Conservation (phyloP, 257 asterid genomes). For the Plantago major region DNA sequence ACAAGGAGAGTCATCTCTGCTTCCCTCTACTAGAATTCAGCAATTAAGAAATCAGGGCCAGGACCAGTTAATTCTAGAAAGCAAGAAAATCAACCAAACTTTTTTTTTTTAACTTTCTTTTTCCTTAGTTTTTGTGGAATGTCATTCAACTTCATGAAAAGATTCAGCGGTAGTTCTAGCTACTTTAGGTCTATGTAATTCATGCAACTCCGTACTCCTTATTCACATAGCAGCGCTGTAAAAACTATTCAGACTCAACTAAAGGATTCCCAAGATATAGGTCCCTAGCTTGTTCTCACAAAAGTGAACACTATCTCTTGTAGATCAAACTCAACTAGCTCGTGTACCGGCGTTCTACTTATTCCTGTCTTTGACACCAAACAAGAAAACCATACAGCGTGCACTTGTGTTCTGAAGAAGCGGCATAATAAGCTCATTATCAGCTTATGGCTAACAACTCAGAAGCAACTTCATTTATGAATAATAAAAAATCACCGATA, state of each 20-base stretch:
- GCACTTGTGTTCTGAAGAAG: not conserved
- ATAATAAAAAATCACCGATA: not conserved
- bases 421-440: not conserved
- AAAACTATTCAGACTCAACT: not conserved
- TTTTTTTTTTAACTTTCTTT: not conserved
- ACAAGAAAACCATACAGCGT: not conserved
- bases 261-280: not conserved
- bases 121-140: not conserved
- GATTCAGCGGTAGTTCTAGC: too few relatives aligned
- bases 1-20: not conserved
- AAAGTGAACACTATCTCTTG: not conserved
- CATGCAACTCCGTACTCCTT: too few relatives aligned
- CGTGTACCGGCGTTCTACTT: not conserved
- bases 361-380: not conserved
- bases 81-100: not conserved
- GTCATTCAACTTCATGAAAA: not conserved
- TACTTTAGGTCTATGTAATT: too few relatives aligned
- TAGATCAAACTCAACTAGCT: not conserved
- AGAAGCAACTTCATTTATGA: not conserved
- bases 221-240: too few relatives aligned
- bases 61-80: constrained; percentile 1
- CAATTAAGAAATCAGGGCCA: not conserved
- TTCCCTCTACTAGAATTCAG: not conserved
- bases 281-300: not conserved
- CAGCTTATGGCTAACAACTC: not conserved